A percentile compares a stretch with the other conserved stretches of the same genome.
Conservation (phyloP, 129 eudicot genomes). For the Chrysanthemum makinoi region DNA sequence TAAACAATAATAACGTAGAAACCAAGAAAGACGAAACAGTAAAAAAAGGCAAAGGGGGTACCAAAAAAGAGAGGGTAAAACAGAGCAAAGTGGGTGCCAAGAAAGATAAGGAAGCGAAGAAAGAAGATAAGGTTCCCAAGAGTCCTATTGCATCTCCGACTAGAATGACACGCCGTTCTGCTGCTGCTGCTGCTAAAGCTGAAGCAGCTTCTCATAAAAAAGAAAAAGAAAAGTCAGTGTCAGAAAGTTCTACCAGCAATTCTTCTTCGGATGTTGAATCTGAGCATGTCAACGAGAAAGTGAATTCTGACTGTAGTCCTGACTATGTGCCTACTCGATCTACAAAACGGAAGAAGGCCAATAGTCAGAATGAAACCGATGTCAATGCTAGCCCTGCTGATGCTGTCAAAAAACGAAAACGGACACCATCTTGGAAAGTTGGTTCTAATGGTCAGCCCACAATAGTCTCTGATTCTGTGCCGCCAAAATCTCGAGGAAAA, state of each 20-base stretch:
- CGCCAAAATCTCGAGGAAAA: constrained; percentile 26
- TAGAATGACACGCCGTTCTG: background rate
- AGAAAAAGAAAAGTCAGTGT: constrained; percentile 16
- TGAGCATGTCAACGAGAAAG: constrained; percentile 14
- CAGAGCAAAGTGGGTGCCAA: constrained; percentile 33
- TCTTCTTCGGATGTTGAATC: constrained; percentile 13
- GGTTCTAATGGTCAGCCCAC: constrained; percentile 60
- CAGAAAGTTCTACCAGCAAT: constrained; percentile 27
- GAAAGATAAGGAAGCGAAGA: constrained; percentile 21
- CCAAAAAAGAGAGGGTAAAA: constrained; percentile 15
- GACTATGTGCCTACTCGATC: no score
- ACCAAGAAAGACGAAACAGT: constrained; percentile 24
- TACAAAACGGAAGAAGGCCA: constrained; percentile 9
- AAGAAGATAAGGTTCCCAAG: constrained; percentile 13
- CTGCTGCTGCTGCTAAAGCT: background rate
- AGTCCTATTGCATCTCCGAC: constrained; percentile 26
- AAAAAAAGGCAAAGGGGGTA: constrained; percentile 1
- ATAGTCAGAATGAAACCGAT: constrained; percentile 14
- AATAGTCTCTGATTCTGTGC: constrained; percentile 35
- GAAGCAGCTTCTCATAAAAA: constrained; percentile 17
- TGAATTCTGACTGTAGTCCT: no score
- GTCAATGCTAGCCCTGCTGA: constrained; percentile 56
- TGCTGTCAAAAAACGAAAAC: constrained; percentile 69
- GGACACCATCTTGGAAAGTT: constrained; percentile 60
- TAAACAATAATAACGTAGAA: constrained; percentile 24